Evolutionary conservation across 225 moss, liverwort and hornwort genomes (phyloP).

Genomic region (Bryoerythrophyllum caledonicum): DNA sequence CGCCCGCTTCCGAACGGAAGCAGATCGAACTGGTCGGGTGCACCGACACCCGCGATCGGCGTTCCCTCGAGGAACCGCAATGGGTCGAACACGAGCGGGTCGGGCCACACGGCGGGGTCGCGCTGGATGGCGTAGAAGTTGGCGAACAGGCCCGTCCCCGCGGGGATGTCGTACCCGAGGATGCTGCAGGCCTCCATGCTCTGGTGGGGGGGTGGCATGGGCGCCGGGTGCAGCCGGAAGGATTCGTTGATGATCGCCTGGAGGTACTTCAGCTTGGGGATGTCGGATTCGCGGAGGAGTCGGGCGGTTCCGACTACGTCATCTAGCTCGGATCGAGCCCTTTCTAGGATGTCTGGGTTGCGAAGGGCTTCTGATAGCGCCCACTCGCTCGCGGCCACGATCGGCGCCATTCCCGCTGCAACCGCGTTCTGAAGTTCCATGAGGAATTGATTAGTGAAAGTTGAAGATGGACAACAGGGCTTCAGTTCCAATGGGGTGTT

Average conservation of each 20-base stretch:
- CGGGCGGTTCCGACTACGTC: conserved; percentile 16
- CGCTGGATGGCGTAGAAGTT: conserved; percentile 31
- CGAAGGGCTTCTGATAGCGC: conserved; percentile 22
- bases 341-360: conserved; percentile 1
- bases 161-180: conserved; percentile 25
- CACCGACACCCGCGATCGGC: not conserved
- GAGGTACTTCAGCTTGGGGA: conserved; percentile 23
- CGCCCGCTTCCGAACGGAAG: conserved; percentile 25
- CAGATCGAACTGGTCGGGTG: not conserved
- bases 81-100: conserved; percentile 27
- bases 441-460: too few species aligned
- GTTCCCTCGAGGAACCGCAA: conserved; percentile 18
- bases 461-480: too few species aligned
- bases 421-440: conserved; percentile 22
- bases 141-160: conserved; percentile 17
- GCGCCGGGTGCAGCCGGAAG: conserved; percentile 35
- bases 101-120: conserved; percentile 16
- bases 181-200: conserved; percentile 13
- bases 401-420: conserved; percentile 22
- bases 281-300: conserved; percentile 16
- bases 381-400: conserved; percentile 25
- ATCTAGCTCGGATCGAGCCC: conserved; percentile 20
- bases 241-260: conserved; percentile 27
- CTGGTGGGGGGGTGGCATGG: conserved; percentile 22
- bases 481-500: too few species aligned